Evolutionary conservation across 192 early-diverging fungal genomes (phyloP), one percentile per base, ranked within the genome.

Genomic region (Linnemannia exigua): DNA sequence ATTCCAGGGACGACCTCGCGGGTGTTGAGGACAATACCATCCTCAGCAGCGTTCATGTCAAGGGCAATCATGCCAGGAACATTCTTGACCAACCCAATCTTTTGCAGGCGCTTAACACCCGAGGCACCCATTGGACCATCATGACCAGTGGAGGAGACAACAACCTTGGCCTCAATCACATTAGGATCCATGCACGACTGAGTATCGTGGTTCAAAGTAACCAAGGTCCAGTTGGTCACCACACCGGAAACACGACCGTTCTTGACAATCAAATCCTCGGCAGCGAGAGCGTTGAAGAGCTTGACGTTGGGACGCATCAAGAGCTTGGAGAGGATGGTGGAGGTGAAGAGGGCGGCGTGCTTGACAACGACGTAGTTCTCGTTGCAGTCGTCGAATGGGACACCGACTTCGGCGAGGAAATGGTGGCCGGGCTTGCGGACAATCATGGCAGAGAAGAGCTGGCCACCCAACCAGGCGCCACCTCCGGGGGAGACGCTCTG

Each of bases 181-280:
- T 93, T 91, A n/a, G 94, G 94, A 77, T 95, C 94, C 94, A 95
- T 95, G 89, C 94, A 93, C 15, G 89, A 88, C 83, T 87, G 88
- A 22, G 89, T 92, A 54, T 90, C 87, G 61, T 92, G 90, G 47
- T 91, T 82, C 25, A 91, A 71, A 37, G 94, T 89, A 33, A 95
- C 94, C 61, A 95, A 79, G 66, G 94, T 91, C 94, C 94, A 95
- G 91, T 95, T 95, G 75, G 94, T 94, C 68, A 94, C 94, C 19
- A 93, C 92, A 87, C 94, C 94, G 44, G 90, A 80, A n/a, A 84
- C 88, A 61, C 91, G 92, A 8, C 89, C 88, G 36, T 90, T 84
- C 80, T 88, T 88, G 79, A 95, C 92, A 51, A 95, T 92, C 72
- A 95, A 82, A 77, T 95, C 94, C 79, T 95, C 94, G 47, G 91